Percentiles rank a stretch among this genome's conserved stretches.
Evolutionary conservation across 352 stramenopile genomes (phyloP).

Genomic region (Phytophthora rubi): DNA sequence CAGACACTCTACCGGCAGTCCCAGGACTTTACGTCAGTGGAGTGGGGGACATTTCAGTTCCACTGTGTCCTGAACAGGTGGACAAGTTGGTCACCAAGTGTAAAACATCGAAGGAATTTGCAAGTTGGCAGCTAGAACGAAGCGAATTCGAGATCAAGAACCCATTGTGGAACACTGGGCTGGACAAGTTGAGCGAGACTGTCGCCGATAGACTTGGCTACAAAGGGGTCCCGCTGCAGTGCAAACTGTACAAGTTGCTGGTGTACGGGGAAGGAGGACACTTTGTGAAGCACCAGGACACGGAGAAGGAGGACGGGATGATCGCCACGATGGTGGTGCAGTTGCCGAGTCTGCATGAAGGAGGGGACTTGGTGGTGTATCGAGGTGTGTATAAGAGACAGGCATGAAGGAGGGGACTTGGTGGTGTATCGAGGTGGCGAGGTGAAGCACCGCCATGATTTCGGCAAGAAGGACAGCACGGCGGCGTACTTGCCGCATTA

Average conservation of each 20-base stretch:
- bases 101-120: not conserved
- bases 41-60: not conserved
- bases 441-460: constrained; percentile 23
- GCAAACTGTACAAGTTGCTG: constrained; percentile 50
- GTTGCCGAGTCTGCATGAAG: constrained; percentile 29
- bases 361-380: constrained; percentile 33
- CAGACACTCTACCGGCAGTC: not conserved
- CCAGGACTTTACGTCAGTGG: not conserved
- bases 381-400: no score
- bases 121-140: not conserved
- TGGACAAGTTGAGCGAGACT: constrained; percentile 13
- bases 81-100: not conserved
- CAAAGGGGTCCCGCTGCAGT: constrained; percentile 8
- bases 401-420: no score
- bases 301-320: constrained; percentile 60
- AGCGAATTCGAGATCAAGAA: constrained; percentile 12
- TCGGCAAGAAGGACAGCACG: constrained; percentile 23
- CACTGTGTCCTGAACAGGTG: not conserved
- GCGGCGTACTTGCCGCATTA: constrained; percentile 22
- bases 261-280: constrained; percentile 47
- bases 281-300: constrained; percentile 55
- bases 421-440: constrained; percentile 16
- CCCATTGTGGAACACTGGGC: constrained; percentile 11
- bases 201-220: constrained; percentile 16
- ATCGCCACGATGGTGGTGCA: constrained; percentile 59